Conservation (phyloP, 768 basidiomycete genomes). For the Boletus reticuloceps region DNA sequence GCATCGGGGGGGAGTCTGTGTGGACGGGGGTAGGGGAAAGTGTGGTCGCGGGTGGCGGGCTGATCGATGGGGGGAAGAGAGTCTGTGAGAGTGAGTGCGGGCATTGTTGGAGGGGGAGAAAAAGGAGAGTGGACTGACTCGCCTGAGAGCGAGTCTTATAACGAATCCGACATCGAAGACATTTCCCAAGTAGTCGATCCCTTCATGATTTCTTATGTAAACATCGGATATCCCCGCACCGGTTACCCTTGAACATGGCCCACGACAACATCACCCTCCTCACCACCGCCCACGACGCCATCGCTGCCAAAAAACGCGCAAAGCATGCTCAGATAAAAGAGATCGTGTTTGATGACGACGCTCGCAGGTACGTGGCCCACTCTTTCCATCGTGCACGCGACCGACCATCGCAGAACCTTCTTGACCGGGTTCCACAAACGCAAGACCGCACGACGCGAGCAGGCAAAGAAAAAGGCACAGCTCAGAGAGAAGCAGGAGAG, state of each 20-base stretch:
- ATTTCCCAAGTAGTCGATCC: constrained; percentile 26
- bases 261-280: constrained; percentile 51
- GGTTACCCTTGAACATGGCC: constrained; percentile 21
- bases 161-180: constrained; percentile 25
- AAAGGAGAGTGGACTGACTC: constrained; percentile 26
- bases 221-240: constrained; percentile 20
- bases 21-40: constrained; percentile 24
- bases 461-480: constrained; percentile 67
- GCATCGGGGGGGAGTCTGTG: constrained; percentile 16
- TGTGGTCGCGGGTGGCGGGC: constrained; percentile 3
- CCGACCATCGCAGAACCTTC: constrained; percentile 60
- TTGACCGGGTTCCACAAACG: constrained; percentile 93
- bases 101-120: constrained; percentile 23
- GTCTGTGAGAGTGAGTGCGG: constrained; percentile 26
- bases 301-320: constrained; percentile 66
- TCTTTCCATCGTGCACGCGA: constrained; percentile 18
- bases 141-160: constrained; percentile 37
- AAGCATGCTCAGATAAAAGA: constrained; percentile 71
- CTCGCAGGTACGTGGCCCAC: constrained; percentile 54
- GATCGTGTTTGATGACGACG: constrained; percentile 83
- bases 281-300: constrained; percentile 59
- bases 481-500: constrained; percentile 77
- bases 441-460: constrained; percentile 81
- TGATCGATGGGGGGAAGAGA: constrained; percentile 1
- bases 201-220: constrained; percentile 18